phyloP scores from a whole-genome alignment of 1,284 basidiomycete genomes.

The Malassezia slooffiae region DNA sequence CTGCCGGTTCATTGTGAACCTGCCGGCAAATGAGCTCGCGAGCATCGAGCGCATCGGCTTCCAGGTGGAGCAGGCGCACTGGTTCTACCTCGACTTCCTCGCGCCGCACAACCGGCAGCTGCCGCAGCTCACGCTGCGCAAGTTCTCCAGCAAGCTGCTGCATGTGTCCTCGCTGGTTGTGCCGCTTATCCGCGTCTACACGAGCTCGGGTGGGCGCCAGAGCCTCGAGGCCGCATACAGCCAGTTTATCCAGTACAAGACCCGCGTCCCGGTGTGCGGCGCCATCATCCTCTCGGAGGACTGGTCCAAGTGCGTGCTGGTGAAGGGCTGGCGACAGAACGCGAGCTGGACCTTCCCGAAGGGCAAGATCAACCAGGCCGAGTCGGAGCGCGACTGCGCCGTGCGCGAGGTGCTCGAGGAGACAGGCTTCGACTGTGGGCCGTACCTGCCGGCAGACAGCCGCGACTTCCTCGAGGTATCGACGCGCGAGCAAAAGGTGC shows the following conservation, averaged over 20 bases:
- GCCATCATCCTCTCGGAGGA: constrained; percentile 83
- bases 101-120: constrained; percentile 70
- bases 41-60: constrained; percentile 91
- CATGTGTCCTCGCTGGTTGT: constrained; percentile 36
- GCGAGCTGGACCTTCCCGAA: constrained; percentile 97
- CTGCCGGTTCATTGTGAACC: constrained; percentile 82
- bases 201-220: constrained; percentile 26
- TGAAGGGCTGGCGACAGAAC: constrained; percentile 93
- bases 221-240: constrained; percentile 41
- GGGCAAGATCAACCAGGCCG: constrained; percentile 95
- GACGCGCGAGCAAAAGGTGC: constrained; percentile 77
- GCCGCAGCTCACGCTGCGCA: constrained; percentile 65
- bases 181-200: constrained; percentile 42
- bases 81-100: constrained; percentile 99
- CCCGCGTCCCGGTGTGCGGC: constrained; percentile 93
- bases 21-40: constrained; percentile 82
- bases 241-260: constrained; percentile 64
- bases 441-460: constrained; percentile 29
- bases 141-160: constrained; percentile 82
- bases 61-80: constrained; percentile 99
- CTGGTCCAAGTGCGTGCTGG: constrained; percentile 58
- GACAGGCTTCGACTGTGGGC: constrained; percentile 40
- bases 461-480: constrained; percentile 67
- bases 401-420: constrained; percentile 52
- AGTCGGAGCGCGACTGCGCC: constrained; percentile 49